Conservation (phyloP, 164 flowering plant genomes). For the Akebia trifoliata region DNA sequence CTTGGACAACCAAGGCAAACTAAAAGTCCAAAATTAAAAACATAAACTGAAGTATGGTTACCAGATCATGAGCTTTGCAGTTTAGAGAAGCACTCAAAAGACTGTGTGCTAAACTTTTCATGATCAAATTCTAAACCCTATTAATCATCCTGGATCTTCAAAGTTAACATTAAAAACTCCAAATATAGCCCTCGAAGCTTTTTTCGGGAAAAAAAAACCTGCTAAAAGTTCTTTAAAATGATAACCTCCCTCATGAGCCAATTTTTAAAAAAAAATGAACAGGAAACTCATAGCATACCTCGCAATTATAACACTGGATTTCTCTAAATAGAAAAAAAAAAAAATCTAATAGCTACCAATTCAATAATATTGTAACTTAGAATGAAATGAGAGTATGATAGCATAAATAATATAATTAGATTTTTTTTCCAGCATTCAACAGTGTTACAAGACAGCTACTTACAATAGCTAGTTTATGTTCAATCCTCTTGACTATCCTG, state of each 20-base stretch:
- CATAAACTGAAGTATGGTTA: slow-evolving; percentile 1
- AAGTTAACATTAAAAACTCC: not conserved
- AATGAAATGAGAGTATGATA: not conserved
- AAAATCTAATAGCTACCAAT: not conserved
- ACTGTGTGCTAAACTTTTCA: not conserved
- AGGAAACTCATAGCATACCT: too few species aligned
- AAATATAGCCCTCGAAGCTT: too few species aligned
- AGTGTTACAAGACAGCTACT: slow-evolving; percentile 27
- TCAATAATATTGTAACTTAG: not conserved
- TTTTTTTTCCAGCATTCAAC: not conserved
- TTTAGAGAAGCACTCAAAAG: not conserved
- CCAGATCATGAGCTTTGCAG: too few species aligned
- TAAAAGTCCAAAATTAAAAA: not conserved
- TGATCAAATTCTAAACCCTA: not conserved
- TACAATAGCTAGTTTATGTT: slow-evolving; percentile 71
- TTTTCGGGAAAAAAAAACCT: too few species aligned
- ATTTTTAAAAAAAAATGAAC: too few species aligned
- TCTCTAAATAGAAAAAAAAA: too few species aligned
- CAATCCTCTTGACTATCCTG: slow-evolving; percentile 58
- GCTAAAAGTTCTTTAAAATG: too few species aligned
- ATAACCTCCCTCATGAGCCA: too few species aligned
- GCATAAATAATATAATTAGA: not conserved
- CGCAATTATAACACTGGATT: too few species aligned
- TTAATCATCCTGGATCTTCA: not conserved
- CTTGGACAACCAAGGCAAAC: not conserved